Evolutionary conservation across 768 basidiomycete genomes (phyloP), one percentile per base, ranked within the genome.

Genomic region (Cyathus striatus): DNA sequence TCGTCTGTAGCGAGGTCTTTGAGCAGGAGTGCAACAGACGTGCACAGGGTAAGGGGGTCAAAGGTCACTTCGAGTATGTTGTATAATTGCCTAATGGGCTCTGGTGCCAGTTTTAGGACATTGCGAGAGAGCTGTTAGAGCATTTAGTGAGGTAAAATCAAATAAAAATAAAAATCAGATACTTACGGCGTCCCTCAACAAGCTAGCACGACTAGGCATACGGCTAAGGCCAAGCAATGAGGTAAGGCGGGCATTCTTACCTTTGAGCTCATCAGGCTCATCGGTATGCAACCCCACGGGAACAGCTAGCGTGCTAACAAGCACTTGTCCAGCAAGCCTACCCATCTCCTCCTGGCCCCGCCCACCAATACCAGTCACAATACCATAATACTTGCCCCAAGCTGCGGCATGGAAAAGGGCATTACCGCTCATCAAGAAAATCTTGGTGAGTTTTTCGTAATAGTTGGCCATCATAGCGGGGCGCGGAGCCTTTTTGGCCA

Each of bases 391-490:
- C 43, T 84, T 75, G 35, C 86, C 81, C 93, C 93, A 97, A 0
- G 95, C 92, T 13, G 95, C 92, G 38, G 95, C 94, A 59, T 98
- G 95, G 68, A 92, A 98, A 10, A 99, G 72, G 3, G 91, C 85
- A 54, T 93, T 95, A 13, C 91, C 89, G 47, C 87, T 90, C 73
- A 93, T 95, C 55, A 94, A 75, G 73, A 97, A 99, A 49, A 99
- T 95, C 58, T 86, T 87, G 33, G 94, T 90, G 50, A 97, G 80
- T 66, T 98, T 97, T 63, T 97, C 93, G 67, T 98, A 98, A 67
- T 97, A 98, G 63, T 90, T 92, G 46, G 92, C 91, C 94, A 98
- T 97, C 92, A 97, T 95, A 10, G 84, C 76, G 0, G 91, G 90
- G 24, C 91, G 83, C n/a, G 92, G 90, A 0, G 90, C 81, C 65